phyloP scores from a whole-genome alignment of 768 basidiomycete genomes.

The Tulasnella sp. region DNA sequence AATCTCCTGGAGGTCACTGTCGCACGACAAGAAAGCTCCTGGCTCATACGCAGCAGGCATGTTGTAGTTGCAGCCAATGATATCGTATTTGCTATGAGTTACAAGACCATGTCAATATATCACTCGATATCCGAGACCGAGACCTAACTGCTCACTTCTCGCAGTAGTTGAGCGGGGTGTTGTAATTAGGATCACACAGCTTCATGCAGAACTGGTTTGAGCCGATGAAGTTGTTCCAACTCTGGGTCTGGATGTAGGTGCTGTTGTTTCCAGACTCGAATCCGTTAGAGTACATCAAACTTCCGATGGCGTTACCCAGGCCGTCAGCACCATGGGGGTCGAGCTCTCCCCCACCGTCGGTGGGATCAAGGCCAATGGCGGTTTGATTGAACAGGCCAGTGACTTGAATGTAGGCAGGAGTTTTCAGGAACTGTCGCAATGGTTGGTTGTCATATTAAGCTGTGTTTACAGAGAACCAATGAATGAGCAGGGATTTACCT shows the following conservation, averaged over 20 bases:
- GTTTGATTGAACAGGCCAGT: slow-evolving; percentile 56
- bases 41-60: slow-evolving; percentile 19
- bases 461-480: too few relatives aligned
- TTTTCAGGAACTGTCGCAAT: slow-evolving; percentile 53
- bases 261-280: slow-evolving; percentile 21
- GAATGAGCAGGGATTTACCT: too few relatives aligned
- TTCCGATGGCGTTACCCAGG: slow-evolving; percentile 29
- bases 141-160: too few relatives aligned
- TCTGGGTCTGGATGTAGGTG: slow-evolving; percentile 15
- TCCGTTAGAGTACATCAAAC: slow-evolving; percentile 30
- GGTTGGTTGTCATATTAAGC: too few relatives aligned
- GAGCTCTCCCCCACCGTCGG: slow-evolving; percentile 65
- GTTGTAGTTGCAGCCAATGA: slow-evolving; percentile 22
- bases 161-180: slow-evolving; percentile 18
- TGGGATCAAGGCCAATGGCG: slow-evolving; percentile 37
- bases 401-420: slow-evolving; percentile 34
- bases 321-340: slow-evolving; percentile 56
- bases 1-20: slow-evolving; percentile 21
- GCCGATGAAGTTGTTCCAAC: slow-evolving; percentile 25
- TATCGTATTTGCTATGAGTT: slow-evolving; percentile 21
- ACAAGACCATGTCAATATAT: too few relatives aligned
- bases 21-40: slow-evolving; percentile 20
- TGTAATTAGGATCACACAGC: slow-evolving; percentile 24
- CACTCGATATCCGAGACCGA: too few relatives aligned
- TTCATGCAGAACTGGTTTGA: slow-evolving; percentile 26